Conservation (phyloP, 2,329 filamentous ascomycete genomes). For the Hymenoscyphus fructigenus region DNA sequence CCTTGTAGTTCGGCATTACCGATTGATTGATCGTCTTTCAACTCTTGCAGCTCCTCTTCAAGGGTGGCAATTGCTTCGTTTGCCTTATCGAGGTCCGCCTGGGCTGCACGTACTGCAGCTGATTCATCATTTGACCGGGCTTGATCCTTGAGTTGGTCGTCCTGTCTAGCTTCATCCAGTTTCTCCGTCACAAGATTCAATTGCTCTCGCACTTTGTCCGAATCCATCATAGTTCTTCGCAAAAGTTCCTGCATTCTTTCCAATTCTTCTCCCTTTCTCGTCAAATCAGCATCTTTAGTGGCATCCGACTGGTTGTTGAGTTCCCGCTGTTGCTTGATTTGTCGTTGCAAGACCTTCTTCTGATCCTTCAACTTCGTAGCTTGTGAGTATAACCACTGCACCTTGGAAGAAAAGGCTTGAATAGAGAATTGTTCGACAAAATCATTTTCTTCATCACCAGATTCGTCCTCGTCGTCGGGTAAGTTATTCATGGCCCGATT, state of each 20-base stretch:
- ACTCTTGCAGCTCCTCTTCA: slow-evolving; percentile 34
- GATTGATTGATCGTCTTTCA: slow-evolving; percentile 32
- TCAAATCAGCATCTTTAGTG: slow-evolving; percentile 65
- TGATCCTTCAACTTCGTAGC: slow-evolving; percentile 81
- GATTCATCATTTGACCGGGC: slow-evolving; percentile 27
- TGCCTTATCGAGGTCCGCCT: slow-evolving; percentile 31
- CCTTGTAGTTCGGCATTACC: slow-evolving; percentile 32
- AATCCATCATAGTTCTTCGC: slow-evolving; percentile 37
- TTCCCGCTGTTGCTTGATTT: slow-evolving; percentile 94
- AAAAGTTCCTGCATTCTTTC: slow-evolving; percentile 42
- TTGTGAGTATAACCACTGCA: slow-evolving; percentile 76
- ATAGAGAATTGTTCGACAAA: slow-evolving; percentile 66
- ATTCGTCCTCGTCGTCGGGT: slow-evolving; percentile 58
- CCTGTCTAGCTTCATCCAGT: slow-evolving; percentile 34
- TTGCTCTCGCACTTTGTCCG: slow-evolving; percentile 33
- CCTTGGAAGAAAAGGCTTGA: slow-evolving; percentile 71
- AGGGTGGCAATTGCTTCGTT: slow-evolving; percentile 35
- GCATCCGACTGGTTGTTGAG: slow-evolving; percentile 84
- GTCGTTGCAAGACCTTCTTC: slow-evolving; percentile 82
- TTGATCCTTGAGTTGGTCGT: slow-evolving; percentile 27
- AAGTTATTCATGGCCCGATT: slow-evolving; percentile 56
- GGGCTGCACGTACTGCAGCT: slow-evolving; percentile 21
- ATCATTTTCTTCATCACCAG: slow-evolving; percentile 60
- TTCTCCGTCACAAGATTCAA: slow-evolving; percentile 37
- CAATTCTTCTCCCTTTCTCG: slow-evolving; percentile 56